Evolutionary conservation across 768 basidiomycete species (phyloP), one percentile per base, ranked within the genome.

Genomic region (Lactifluus piperatus): DNA sequence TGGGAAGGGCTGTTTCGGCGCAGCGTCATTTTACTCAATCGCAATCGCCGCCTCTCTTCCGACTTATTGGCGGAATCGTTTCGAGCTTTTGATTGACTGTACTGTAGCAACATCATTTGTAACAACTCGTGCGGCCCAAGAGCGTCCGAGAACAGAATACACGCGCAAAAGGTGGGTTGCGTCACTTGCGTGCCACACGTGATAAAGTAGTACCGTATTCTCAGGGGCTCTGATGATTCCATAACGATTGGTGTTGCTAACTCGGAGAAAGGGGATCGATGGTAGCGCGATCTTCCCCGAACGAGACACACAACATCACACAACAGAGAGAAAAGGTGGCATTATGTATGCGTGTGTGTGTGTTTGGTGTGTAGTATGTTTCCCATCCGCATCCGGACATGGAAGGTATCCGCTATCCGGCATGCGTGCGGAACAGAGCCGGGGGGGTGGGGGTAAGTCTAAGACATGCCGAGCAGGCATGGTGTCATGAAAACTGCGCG

Each of bases 41-140:
- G 57, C 57, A 47, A 56, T 56, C 54, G 46, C 54, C 54, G 36
- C 54, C 46, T 56, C 54, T 56, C 46, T 37, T 29, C 54, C 54
- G 54, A 55, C 45, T 26, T 47, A 14, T 32, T 55, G 54, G 54
- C 26, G 54, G 45, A 26, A 20, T 32, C 37, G n/a, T 16, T 37
- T 37, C 14, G 36, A 13, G 36, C 11, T 37, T 11, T 11, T n/a
- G 14, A 11, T 4, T 37, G 36, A 14, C 14, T 13, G 36, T 16
- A 37, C n/a, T n/a, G n/a, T n/a, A n/a, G 36, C 36, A 13, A 16
- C 36, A 41, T 41, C 13, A 18, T 41, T 3, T 13, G 11, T 11
- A 11, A 11, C 11, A 34, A 20, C 20, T 20, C n/a, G 41, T 43
- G 44, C 54, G 56, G 56, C 20, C 34, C 27, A 46, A 58, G 51